Base-by-base conservation (phyloP, 345 rosid species). In the Hibiscus trionum region DNA sequence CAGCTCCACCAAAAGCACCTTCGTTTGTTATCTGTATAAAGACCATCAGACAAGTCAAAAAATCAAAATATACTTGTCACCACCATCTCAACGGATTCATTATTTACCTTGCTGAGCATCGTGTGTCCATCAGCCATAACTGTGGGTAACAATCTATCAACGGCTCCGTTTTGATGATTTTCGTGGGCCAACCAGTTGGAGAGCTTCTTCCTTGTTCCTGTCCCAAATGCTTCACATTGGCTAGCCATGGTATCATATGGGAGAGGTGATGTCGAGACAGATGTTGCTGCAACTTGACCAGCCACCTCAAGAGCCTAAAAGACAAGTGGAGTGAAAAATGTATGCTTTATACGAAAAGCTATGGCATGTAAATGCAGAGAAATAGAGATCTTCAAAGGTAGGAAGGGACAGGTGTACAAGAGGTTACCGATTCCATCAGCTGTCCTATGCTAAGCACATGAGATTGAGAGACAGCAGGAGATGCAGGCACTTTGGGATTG, bases 251-350 rank as follows among this genome's bases (percentile, higher is more conserved):
- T 77, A 70, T 89, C 78, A 47, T 84, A 95, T 47, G 99, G 97
- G 64, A 95, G 94, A 1, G 97, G 97, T 5, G 97, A 94, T 42
- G 88, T 84, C 56, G 96, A 87, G 77, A 89, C 79, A n/a, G 91
- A 77, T 72, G 90, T 82, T 70, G 87, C 94, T 16, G 91, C 96
- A 69, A 95, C 98, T 83, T 90, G 94, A 79, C 99, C 94, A 44
- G 98, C 99, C 33, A 90, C 97, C 85, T 86, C 88, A 49, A 92
- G 96, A 3, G 99, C 97, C 98, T 95, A 84, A 55, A 78, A 78
- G 31, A 50, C 56, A 5, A 39, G 44, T 39, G 44, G 1, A 50
- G 56, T 15, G 4, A 16, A 50, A 49, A 49, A 15, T 1, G 4
- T 39, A 39, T 39, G 44, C 14, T 11, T 11, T 11, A 44, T 11